These are phyloP conservation scores for Ensete glaucum DNA, from an alignment of 176 grass and related monocot species.

Conservation along the genomic window DNA sequence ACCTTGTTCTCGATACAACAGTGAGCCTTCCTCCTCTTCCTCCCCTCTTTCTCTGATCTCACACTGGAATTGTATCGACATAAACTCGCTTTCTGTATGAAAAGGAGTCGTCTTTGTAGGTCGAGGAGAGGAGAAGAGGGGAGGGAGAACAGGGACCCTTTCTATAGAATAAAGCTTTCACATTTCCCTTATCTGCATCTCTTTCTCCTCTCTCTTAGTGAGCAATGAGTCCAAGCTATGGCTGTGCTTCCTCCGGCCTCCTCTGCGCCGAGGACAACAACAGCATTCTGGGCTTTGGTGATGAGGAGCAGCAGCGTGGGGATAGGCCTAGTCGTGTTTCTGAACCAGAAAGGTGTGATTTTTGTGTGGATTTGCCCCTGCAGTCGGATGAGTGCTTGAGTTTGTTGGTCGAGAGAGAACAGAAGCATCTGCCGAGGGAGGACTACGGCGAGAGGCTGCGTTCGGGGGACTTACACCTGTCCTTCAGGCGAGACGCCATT, in stretches of 20 bases:
- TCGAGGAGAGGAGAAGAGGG: background rate
- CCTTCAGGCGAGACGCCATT: slow-evolving; percentile 45
- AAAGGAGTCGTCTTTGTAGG: slow-evolving; percentile 6
- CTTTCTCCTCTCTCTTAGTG: background rate
- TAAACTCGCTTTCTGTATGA: slow-evolving; percentile 8
- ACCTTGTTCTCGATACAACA: slow-evolving; percentile 13
- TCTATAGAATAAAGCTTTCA: background rate
- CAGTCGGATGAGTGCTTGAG: slow-evolving; percentile 62
- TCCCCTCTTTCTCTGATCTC: slow-evolving; percentile 6
- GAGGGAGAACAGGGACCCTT: background rate
- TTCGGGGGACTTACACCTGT: slow-evolving; percentile 31
- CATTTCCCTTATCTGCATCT: background rate
- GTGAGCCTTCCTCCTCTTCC: background rate
- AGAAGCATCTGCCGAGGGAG: slow-evolving; percentile 43
- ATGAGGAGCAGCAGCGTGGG: slow-evolving; percentile 16
- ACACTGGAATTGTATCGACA: background rate
- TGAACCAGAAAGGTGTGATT: slow-evolving; percentile 17
- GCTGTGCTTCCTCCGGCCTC: slow-evolving; percentile 51
- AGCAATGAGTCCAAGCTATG: slow-evolving; percentile 55
- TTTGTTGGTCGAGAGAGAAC: slow-evolving; percentile 40
- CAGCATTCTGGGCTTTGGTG: slow-evolving; percentile 49
- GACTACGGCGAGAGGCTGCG: slow-evolving; percentile 50
- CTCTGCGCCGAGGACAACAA: slow-evolving; percentile 72
- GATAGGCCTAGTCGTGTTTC: background rate
- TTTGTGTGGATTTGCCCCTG: slow-evolving; percentile 38